Percentiles rank a stretch among this genome's conserved stretches.
phyloP scores from a whole-genome alignment of 2,329 filamentous ascomycete species.

The Cladosporium sp. region DNA sequence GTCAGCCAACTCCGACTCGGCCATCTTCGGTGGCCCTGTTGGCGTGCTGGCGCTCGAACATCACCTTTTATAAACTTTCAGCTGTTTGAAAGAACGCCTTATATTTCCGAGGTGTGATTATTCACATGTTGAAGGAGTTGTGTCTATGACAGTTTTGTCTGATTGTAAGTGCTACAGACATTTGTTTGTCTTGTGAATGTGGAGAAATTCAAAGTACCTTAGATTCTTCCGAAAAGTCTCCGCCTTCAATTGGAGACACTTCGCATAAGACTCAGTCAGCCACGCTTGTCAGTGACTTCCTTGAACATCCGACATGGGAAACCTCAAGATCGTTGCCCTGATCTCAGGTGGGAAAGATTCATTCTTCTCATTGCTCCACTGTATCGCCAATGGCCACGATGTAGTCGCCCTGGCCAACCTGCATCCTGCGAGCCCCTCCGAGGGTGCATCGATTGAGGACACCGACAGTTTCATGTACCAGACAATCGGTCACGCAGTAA shows the following conservation, averaged over 20 bases:
- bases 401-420: constrained; percentile 88
- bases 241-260: background rate
- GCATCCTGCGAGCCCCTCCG: constrained; percentile 50
- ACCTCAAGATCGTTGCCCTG: constrained; percentile 75
- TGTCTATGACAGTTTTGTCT: background rate
- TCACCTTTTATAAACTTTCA: background rate
- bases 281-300: background rate
- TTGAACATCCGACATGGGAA: constrained; percentile 20
- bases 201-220: background rate
- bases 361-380: constrained; percentile 88
- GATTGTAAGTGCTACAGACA: constrained; percentile 1
- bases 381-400: constrained; percentile 76
- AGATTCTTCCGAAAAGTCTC: background rate
- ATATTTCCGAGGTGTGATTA: background rate
- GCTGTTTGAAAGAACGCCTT: background rate
- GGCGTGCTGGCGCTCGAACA: constrained; percentile 25
- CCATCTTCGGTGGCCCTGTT: constrained; percentile 19
- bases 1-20: constrained; percentile 21
- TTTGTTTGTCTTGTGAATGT: background rate
- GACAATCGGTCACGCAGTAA: constrained; percentile 83
- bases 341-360: constrained; percentile 98
- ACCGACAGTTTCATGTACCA: constrained; percentile 99
- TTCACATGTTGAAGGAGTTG: background rate
- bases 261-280: background rate
- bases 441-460: constrained; percentile 48